Base-by-base conservation (phyloP, 73 alveolate species). In the Paramecium octaurelia region DNA sequence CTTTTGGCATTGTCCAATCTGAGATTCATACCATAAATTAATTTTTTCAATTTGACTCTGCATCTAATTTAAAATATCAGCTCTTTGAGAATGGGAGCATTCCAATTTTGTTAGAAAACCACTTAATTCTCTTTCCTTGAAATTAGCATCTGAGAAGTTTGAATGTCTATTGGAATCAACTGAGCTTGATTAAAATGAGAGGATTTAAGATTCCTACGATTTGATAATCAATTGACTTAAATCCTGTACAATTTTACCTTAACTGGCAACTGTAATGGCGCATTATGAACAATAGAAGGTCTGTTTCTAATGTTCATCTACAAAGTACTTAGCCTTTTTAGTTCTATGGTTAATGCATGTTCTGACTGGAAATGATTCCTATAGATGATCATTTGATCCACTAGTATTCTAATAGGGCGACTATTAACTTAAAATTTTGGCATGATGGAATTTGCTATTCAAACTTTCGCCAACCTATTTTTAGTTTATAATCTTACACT, bases 291-390 rank as follows among this genome's bases (percentile, higher is more conserved):
- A 80, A 43, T 44, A 46, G 38, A 40, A 64, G 0, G 31, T 12
- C 4, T 64, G 12, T 44, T 80, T 80, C 20, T 44, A 12, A 24
- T 80, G 6, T 35, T 80, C 91, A 11, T 80, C 91, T 1, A 24
- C 46, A 11, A 24, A 80, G 14, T 80, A 80, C 38, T 80, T 80
- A 24, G 91, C 91, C 18, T 80, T 80, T 48, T 80, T 80, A 10
- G 91, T 80, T 46, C 57, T 80, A 27, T 80, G 91, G 23, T 42
- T 80, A 6, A 46, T 23, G 16, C 91, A 80, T 10, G 91, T 80
- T 23, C 57, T 14, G 10, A 80, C 73, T 20, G 91, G 91, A 80
- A 80, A 80, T 20, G 91, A 80, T 80, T 80, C 91, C 24, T 80
- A 43, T 24, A 80, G 38, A 23, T 42, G 48, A 44, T 42, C 84